phyloP scores from a whole-genome alignment of 768 basidiomycete species.

The Sarcodon sp. region DNA sequence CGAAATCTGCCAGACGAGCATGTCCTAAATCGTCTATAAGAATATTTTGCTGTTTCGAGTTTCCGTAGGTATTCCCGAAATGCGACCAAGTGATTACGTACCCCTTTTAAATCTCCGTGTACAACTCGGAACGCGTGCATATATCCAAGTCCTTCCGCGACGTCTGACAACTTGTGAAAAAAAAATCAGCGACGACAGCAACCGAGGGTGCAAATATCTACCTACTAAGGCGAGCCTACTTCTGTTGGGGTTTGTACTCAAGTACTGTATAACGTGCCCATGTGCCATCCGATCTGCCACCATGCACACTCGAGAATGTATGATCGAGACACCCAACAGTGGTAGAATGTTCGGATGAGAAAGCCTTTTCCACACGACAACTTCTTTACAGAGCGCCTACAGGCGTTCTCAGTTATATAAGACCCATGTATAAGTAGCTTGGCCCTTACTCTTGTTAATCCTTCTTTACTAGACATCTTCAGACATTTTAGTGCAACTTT shows the following conservation, averaged over 20 bases:
- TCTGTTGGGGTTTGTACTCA: neutral
- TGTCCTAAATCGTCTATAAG: slow-evolving; percentile 5
- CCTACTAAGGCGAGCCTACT: neutral
- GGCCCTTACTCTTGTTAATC: neutral
- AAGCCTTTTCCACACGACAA: neutral
- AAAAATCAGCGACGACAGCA: neutral
- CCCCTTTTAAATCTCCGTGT: slow-evolving; percentile 4
- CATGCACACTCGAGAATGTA: neutral
- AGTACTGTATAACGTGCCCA: slow-evolving; percentile 1
- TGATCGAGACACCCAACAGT: neutral
- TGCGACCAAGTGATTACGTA: neutral
- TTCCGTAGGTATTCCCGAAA: neutral
- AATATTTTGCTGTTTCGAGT: slow-evolving; percentile 4
- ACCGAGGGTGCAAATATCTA: neutral
- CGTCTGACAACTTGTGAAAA: slow-evolving; percentile 1
- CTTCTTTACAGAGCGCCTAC: neutral
- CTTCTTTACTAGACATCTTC: neutral
- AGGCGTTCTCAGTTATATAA: too few species aligned
- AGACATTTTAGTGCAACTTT: neutral
- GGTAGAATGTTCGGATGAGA: neutral
- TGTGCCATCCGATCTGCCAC: slow-evolving; percentile 1
- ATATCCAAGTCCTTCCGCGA: slow-evolving; percentile 2
- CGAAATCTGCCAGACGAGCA: slow-evolving; percentile 9
- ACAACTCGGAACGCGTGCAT: slow-evolving; percentile 2
- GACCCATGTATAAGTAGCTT: neutral